Evolutionary conservation across 2,329 filamentous ascomycete species (phyloP), one percentile per base, ranked within the genome.

Genomic region (Aspergillus puulaauensis): DNA sequence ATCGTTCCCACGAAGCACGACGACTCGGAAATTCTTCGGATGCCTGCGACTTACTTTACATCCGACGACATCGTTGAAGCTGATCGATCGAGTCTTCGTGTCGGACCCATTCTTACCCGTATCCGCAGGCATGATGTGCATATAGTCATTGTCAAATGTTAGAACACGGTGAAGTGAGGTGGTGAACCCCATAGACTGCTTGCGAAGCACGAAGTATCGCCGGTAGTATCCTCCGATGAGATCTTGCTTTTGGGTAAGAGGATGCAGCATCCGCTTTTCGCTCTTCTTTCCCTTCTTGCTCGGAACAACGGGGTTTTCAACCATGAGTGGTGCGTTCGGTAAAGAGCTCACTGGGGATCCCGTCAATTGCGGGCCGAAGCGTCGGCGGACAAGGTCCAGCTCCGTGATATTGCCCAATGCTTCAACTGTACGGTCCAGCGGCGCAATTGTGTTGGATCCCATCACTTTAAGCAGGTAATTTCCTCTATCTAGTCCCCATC

Each of bases 1-100:
- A 70, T 88, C 86, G 47, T 82, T 80, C 62, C 85, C 81, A 61
- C 83, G 78, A 56, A 84, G 82, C 17, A 88, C 83, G 43, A 87
- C 75, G 9, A 88, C 80, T 23, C 84, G 75, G 64, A 88, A 85
- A 66, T 84, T 85, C 72, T 85, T 85, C 8, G 84, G 83, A 68
- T 88, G 86, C 60, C 85, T 82, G 59, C 84, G 80, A 65, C 82
- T 85, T 49, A 88, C 84, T 68, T 88, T 88, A 61, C 83, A 86
- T 1, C 85, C 85, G 0, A 88, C 80, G n/a, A 88, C 83, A 53
- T 82, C 82, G 55, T 78, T 82, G 72, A 87, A 87, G 54, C 84
- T 84, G 56, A 88, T 83, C 21, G 84, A 86, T 8, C 83, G 86
- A 6, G 81, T 83, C 66, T 85, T 86, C 24, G 75, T 75, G 51